Evolutionary conservation across 2,329 filamentous ascomycete genomes (phyloP).

Genomic region (Microdochium trichocladiopsis): DNA sequence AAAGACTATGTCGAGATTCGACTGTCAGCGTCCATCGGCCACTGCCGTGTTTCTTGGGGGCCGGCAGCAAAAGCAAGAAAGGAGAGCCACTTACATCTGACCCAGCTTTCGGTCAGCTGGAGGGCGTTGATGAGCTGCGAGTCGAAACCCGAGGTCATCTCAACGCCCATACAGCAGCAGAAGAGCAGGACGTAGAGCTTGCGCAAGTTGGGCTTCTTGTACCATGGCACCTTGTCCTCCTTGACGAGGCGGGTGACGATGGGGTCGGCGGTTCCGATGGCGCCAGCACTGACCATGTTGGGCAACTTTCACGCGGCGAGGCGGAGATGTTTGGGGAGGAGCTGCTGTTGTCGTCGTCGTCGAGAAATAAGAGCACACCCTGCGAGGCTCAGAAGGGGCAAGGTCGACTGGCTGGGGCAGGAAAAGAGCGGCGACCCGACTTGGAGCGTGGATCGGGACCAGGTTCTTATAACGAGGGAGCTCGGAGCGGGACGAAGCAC

Average conservation of each 20-base stretch:
- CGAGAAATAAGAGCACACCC: too few relatives aligned
- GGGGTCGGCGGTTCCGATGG: background rate
- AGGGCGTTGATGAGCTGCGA: conserved; percentile 38
- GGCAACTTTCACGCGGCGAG: background rate
- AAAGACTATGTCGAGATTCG: conserved; percentile 27
- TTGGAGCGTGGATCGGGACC: background rate
- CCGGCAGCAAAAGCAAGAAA: too few relatives aligned
- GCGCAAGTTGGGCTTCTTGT: background rate
- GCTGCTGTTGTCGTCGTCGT: background rate
- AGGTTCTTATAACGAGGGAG: background rate
- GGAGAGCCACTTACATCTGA: conserved; percentile 19
- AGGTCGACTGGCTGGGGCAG: background rate
- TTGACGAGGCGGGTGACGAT: background rate
- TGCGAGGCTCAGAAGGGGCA: background rate
- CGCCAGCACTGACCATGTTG: background rate
- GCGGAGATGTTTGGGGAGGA: background rate
- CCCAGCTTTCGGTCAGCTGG: conserved; percentile 29
- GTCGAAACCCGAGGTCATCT: conserved; percentile 34
- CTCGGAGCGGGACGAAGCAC: background rate
- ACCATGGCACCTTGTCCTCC: background rate
- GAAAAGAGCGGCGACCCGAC: background rate
- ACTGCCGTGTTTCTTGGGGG: too few relatives aligned
- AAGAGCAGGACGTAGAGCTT: background rate
- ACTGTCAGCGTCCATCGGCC: too few relatives aligned
- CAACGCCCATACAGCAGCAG: background rate